phyloP scores from a whole-genome alignment of 2,329 filamentous ascomycete species.

The Eutypella sp. region DNA sequence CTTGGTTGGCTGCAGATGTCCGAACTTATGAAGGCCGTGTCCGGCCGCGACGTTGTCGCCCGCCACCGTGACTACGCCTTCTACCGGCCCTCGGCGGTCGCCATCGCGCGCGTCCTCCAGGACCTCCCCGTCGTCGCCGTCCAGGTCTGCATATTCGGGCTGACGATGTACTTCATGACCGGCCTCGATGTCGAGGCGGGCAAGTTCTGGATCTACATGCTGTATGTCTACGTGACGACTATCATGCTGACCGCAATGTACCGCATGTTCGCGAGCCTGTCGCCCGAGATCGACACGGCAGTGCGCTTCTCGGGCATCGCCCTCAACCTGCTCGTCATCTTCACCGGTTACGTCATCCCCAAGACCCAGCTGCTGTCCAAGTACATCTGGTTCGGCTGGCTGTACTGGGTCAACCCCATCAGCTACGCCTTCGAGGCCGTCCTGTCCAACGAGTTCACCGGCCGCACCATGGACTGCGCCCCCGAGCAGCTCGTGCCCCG shows the following conservation, averaged over 20 bases:
- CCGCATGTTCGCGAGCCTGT: constrained; percentile 27
- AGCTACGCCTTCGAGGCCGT: constrained; percentile 62
- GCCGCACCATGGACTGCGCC: constrained; percentile 45
- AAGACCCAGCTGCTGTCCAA: constrained; percentile 48
- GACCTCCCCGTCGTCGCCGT: constrained; percentile 59
- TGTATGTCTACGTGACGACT: constrained; percentile 44
- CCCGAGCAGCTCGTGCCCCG: constrained; percentile 41
- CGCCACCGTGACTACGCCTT: constrained; percentile 45
- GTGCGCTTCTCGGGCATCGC: constrained; percentile 52
- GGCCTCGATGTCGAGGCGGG: constrained; percentile 61
- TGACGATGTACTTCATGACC: constrained; percentile 74
- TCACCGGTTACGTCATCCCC: constrained; percentile 61
- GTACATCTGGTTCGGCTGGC: constrained; percentile 68
- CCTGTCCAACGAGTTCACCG: constrained; percentile 49
- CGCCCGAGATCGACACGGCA: constrained; percentile 51
- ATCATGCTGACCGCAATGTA: constrained; percentile 26
- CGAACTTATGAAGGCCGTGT: constrained; percentile 73
- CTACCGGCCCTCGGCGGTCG: constrained; percentile 51
- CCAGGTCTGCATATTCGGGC: constrained; percentile 63
- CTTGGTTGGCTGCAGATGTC: constrained; percentile 64
- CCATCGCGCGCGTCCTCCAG: constrained; percentile 50
- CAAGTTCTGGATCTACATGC: constrained; percentile 61
- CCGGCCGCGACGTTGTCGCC: constrained; percentile 57
- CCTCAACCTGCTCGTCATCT: constrained; percentile 60
- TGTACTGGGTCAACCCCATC: constrained; percentile 61